Evolutionary conservation across 495 filamentous ascomycete genomes (phyloP).

Genomic region (Pyrenula massariospora): DNA sequence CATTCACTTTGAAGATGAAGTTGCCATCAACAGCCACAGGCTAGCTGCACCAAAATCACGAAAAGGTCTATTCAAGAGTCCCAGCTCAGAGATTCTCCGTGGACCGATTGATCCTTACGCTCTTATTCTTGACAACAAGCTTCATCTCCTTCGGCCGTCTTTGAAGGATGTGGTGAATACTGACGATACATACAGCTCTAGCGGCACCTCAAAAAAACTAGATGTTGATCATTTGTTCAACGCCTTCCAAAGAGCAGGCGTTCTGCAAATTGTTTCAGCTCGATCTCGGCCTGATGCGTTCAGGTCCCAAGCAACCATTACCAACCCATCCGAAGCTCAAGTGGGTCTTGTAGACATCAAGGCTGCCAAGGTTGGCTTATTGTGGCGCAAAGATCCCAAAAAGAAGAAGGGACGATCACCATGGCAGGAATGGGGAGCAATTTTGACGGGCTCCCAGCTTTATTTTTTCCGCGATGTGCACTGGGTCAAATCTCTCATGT

Average conservation of each 20-base stretch:
- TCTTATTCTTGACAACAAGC: slow-evolving; percentile 76
- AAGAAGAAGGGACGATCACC: slow-evolving; percentile 91
- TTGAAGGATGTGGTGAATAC: slow-evolving; percentile 85
- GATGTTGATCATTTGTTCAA: slow-evolving; percentile 71
- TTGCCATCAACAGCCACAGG: slow-evolving; percentile 67
- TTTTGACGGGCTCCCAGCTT: slow-evolving; percentile 87
- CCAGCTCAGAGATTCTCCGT: slow-evolving; percentile 54
- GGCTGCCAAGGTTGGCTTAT: slow-evolving; percentile 85
- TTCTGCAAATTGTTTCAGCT: slow-evolving; percentile 87
- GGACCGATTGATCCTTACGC: slow-evolving; percentile 94
- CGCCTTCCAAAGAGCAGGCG: slow-evolving; percentile 79
- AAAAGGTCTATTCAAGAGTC: slow-evolving; percentile 60
- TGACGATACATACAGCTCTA: slow-evolving; percentile 84
- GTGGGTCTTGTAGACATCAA: slow-evolving; percentile 95
- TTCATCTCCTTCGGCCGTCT: slow-evolving; percentile 70
- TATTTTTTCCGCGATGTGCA: slow-evolving; percentile 90
- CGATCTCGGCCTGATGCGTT: slow-evolving; percentile 91
- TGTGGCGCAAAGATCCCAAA: slow-evolving; percentile 93
- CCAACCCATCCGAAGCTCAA: slow-evolving; percentile 76
- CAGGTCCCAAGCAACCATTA: slow-evolving; percentile 70
- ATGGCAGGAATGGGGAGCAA: slow-evolving; percentile 97
- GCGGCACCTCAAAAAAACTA: slow-evolving; percentile 59
- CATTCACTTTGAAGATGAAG: slow-evolving; percentile 87
- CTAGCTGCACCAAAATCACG: slow-evolving; percentile 58
- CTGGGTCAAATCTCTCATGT: slow-evolving; percentile 86